A percentile compares a stretch with the other conserved stretches of the same genome.
Conservation (phyloP, 2,329 filamentous ascomycete species). For the Pezicula rhizophila region DNA sequence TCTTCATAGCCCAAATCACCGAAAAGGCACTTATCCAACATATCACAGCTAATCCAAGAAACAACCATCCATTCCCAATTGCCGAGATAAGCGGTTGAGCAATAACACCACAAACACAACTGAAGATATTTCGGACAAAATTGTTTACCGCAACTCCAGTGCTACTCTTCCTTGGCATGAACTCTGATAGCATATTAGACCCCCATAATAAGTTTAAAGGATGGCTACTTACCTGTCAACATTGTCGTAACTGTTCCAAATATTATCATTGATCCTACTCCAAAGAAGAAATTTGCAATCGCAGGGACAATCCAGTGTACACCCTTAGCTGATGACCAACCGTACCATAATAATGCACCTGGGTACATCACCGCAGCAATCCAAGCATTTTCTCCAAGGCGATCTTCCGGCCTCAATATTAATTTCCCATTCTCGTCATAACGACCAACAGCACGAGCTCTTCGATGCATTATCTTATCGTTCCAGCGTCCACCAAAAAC, state of each 20-base stretch:
- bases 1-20: conserved; percentile 55
- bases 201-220: conserved; percentile 19
- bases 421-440: conserved; percentile 62
- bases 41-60: conserved; percentile 54
- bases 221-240: conserved; percentile 49
- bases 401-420: conserved; percentile 69
- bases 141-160: conserved; percentile 77
- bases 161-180: conserved; percentile 66
- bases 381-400: conserved; percentile 79
- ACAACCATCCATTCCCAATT: conserved; percentile 72
- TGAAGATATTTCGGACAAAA: conserved; percentile 73
- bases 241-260: conserved; percentile 56
- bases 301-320: conserved; percentile 58
- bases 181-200: conserved; percentile 58
- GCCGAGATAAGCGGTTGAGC: conserved; percentile 63
- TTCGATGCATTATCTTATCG: conserved; percentile 72
- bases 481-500: conserved; percentile 71
- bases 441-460: conserved; percentile 63
- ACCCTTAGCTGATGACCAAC: conserved; percentile 63
- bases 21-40: conserved; percentile 50
- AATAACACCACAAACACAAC: conserved; percentile 64
- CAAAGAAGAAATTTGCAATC: conserved; percentile 68
- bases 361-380: conserved; percentile 67
- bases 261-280: conserved; percentile 68
- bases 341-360: conserved; percentile 65